Conservation (phyloP, 148 eudicot species). For the Arctostaphylos glauca region DNA sequence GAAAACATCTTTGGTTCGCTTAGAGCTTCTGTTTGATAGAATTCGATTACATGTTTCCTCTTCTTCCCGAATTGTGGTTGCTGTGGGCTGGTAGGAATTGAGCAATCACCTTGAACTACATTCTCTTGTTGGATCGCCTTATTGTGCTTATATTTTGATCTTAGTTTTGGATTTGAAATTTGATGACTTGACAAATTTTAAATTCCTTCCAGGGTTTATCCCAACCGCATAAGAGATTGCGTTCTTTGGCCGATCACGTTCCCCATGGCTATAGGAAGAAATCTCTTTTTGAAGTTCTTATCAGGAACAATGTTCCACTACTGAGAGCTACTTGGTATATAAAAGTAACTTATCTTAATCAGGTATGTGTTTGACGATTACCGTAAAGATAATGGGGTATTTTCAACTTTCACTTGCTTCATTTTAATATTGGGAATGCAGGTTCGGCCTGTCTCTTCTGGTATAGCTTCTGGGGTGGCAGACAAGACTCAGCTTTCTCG, state of each 20-base stretch:
- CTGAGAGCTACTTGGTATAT: constrained; percentile 98
- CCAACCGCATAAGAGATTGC: constrained; percentile 85
- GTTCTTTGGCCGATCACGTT: constrained; percentile 83
- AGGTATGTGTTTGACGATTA: constrained; percentile 42
- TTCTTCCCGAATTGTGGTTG: background rate
- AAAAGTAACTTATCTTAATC: constrained; percentile 94
- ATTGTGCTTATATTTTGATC: background rate
- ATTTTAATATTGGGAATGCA: constrained; percentile 34
- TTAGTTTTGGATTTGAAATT: background rate
- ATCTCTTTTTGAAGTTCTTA: constrained; percentile 78
- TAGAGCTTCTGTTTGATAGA: background rate
- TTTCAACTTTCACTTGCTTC: background rate
- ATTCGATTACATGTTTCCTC: background rate
- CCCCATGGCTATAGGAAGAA: constrained; percentile 84
- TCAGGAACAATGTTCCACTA: constrained; percentile 84
- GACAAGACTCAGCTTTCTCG: constrained; percentile 74
- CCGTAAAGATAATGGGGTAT: background rate
- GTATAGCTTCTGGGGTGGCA: constrained; percentile 53
- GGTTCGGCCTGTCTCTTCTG: constrained; percentile 66
- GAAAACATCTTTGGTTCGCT: background rate
- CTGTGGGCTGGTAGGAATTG: constrained; percentile 1
- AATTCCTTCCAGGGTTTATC: constrained; percentile 73
- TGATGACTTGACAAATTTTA: constrained; percentile 14
- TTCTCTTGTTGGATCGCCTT: constrained; percentile 8
- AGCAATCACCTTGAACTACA: background rate